Percentiles rank a stretch among this genome's conserved stretches.
phyloP scores from a whole-genome alignment of 2,329 filamentous ascomycete species.

The Nemania serpens region DNA sequence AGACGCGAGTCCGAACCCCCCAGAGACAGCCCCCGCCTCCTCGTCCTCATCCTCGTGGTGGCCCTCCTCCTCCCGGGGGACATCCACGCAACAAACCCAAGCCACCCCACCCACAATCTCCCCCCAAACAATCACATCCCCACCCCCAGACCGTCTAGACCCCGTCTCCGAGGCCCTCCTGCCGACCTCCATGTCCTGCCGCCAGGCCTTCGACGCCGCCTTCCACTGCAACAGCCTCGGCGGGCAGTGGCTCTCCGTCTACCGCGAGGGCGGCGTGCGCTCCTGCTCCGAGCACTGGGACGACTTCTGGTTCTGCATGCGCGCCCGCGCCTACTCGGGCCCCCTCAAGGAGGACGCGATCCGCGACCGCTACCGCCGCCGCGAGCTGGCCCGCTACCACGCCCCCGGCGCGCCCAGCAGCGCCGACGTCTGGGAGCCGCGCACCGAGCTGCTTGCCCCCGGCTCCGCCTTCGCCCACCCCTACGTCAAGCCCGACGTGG shows the following conservation, averaged over 20 bases:
- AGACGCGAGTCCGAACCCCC: conserved; percentile 26
- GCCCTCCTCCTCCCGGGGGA: conserved; percentile 38
- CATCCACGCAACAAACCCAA: conserved; percentile 6
- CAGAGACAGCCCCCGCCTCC: conserved; percentile 24
- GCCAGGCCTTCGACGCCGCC: conserved; percentile 85
- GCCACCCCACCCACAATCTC: conserved; percentile 22
- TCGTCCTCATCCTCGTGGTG: conserved; percentile 39
- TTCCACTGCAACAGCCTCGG: conserved; percentile 93
- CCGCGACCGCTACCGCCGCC: conserved; percentile 69
- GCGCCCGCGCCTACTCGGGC: conserved; percentile 67
- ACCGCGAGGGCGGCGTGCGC: conserved; percentile 79
- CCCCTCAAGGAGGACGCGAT: conserved; percentile 65
- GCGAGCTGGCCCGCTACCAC: conserved; percentile 65
- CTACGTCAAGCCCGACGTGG: conserved; percentile 46
- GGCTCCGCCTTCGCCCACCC: conserved; percentile 51
- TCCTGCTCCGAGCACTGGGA: conserved; percentile 85
- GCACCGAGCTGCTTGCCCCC: conserved; percentile 63
- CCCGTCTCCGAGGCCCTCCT: conserved; percentile 71
- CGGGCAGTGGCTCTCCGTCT: conserved; percentile 89
- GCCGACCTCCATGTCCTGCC: conserved; percentile 84
- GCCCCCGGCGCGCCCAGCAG: conserved; percentile 69
- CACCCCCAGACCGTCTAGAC: conserved; percentile 39
- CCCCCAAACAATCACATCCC: conserved; percentile 16
- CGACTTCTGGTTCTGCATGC: conserved; percentile 99
- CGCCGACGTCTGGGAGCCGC: conserved; percentile 86